Evolutionary conservation across 352 stramenopile genomes (phyloP).

Genomic region (Lagenidium sp.): DNA sequence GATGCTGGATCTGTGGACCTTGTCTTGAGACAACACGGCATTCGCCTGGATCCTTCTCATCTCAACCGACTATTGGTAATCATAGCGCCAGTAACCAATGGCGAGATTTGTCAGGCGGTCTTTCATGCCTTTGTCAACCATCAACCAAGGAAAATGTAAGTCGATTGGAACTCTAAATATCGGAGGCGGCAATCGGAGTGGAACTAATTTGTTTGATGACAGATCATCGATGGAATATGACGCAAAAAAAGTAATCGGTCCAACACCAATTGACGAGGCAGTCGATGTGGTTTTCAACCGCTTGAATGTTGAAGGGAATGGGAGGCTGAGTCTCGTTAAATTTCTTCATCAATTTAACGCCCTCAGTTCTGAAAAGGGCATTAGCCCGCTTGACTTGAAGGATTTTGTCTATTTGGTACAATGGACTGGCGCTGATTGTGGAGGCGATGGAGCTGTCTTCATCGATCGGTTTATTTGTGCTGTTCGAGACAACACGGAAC

Average conservation of each 20-base stretch:
- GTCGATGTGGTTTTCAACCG: slow-evolving; percentile 54
- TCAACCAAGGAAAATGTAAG: slow-evolving; percentile 71
- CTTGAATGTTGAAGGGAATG: slow-evolving; percentile 64
- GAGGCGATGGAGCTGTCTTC: slow-evolving; percentile 46
- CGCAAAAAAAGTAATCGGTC: slow-evolving; percentile 56
- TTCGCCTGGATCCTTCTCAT: slow-evolving; percentile 37
- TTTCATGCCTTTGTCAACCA: slow-evolving; percentile 81
- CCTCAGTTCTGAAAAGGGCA: slow-evolving; percentile 40
- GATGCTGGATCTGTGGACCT: slow-evolving; percentile 46
- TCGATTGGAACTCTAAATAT: no score
- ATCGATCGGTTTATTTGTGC: slow-evolving; percentile 68
- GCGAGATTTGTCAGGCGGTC: slow-evolving; percentile 43
- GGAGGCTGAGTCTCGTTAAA: slow-evolving; percentile 47
- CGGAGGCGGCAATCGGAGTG: neutral
- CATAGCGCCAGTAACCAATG: slow-evolving; percentile 50
- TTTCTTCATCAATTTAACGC: slow-evolving; percentile 52
- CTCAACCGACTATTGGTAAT: slow-evolving; percentile 52
- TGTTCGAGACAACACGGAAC: slow-evolving; percentile 57
- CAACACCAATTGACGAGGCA: slow-evolving; percentile 18
- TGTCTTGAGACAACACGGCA: slow-evolving; percentile 45
- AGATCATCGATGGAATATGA: slow-evolving; percentile 59
- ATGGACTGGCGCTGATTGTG: slow-evolving; percentile 66
- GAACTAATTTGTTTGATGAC: slow-evolving; percentile 1
- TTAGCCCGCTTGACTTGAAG: slow-evolving; percentile 44
- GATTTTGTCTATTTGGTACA: slow-evolving; percentile 70